Percentiles rank a stretch among this genome's conserved stretches.
These are phyloP conservation scores for Eucalyptus shirleyi DNA, from an alignment of 345 rosid species.

Conservation along the genomic window DNA sequence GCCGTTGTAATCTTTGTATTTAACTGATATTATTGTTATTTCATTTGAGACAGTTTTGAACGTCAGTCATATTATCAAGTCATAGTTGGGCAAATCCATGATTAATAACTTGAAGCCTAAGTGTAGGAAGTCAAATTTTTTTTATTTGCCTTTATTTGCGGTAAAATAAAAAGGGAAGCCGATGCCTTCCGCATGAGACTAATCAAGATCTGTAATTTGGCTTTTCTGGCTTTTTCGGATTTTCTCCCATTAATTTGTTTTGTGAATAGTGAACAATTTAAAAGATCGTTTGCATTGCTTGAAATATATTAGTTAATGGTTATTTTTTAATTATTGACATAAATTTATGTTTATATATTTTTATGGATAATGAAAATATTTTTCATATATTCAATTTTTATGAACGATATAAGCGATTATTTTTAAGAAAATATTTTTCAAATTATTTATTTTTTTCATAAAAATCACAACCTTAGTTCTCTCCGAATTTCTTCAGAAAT, in stretches of 20 bases:
- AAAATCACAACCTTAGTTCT: too few relatives aligned
- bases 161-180: not conserved
- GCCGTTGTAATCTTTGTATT: not conserved
- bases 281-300: not conserved
- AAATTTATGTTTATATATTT: too few relatives aligned
- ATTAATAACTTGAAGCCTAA: not conserved
- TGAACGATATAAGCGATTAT: fast-evolving
- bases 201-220: not conserved
- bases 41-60: not conserved
- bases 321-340: too few relatives aligned
- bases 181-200: not conserved
- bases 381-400: too few relatives aligned
- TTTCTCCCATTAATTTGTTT: not conserved
- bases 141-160: not conserved
- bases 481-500: too few relatives aligned
- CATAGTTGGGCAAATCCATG: not conserved
- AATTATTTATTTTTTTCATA: too few relatives aligned
- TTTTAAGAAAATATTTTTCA: too few relatives aligned
- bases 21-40: not conserved
- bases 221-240: not conserved
- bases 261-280: not conserved
- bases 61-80: not conserved
- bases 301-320: not conserved
- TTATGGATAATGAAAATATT: too few relatives aligned
- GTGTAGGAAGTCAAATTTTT: not conserved